phyloP scores from a whole-genome alignment of 495 filamentous ascomycete genomes.

The Penicillium lagena region DNA sequence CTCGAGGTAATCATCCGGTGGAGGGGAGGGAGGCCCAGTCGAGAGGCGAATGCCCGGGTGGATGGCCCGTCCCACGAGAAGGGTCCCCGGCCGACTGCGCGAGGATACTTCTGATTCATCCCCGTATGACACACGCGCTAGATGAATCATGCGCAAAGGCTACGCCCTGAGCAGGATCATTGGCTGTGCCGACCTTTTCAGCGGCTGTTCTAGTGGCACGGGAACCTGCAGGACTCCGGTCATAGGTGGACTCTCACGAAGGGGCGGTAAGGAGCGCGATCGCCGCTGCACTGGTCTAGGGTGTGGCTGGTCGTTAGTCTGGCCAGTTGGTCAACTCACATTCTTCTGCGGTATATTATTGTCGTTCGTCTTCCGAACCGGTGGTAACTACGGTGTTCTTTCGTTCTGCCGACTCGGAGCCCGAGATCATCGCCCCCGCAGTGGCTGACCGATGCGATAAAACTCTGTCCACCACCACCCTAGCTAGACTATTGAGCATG shows the following conservation, averaged over 20 bases:
- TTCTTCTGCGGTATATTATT: too few relatives aligned
- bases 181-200: slow-evolving; percentile 9
- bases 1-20: too few relatives aligned
- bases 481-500: too few relatives aligned
- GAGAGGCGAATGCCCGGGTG: too few relatives aligned
- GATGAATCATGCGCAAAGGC: slow-evolving; percentile 12
- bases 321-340: too few relatives aligned
- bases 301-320: too few relatives aligned
- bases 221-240: slow-evolving; percentile 4
- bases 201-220: not conserved
- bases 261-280: slow-evolving; percentile 17
- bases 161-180: not conserved
- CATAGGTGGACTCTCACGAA: not conserved
- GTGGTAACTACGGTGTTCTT: too few relatives aligned
- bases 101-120: slow-evolving; percentile 15
- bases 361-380: too few relatives aligned
- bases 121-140: slow-evolving; percentile 2
- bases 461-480: not conserved
- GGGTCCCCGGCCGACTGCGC: not conserved
- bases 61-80: not conserved
- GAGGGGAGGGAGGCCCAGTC: too few relatives aligned
- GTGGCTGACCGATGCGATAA: slow-evolving; percentile 3
- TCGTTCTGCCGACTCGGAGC: too few relatives aligned
- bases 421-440: slow-evolving; percentile 27
- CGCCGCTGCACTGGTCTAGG: not conserved